Evolutionary conservation across 805 yeast species (phyloP).

Genomic region (Dipodascus geniculatus): DNA sequence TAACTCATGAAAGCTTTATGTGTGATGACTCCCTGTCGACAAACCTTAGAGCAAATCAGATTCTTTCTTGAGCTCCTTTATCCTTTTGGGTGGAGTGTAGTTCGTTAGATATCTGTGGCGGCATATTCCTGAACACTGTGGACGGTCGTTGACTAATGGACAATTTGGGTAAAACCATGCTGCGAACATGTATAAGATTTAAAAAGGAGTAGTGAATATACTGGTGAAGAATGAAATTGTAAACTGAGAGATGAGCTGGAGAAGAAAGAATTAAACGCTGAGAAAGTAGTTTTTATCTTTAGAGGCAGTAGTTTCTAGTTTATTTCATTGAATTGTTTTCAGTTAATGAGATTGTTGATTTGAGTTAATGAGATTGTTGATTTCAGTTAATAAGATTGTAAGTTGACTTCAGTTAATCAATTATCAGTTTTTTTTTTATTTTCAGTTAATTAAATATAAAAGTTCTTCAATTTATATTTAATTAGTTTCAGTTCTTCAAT

Average conservation of each 20-base stretch:
- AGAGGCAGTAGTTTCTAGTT: not conserved
- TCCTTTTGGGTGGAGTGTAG: slow-evolving; percentile 32
- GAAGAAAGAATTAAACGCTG: no score
- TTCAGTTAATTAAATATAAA: no score
- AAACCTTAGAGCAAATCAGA: slow-evolving; percentile 69
- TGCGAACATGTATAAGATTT: slow-evolving; percentile 65
- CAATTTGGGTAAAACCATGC: slow-evolving; percentile 99
- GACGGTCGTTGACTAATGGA: slow-evolving; percentile 81
- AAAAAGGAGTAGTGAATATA: no score
- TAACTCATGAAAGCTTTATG: slow-evolving; percentile 19
- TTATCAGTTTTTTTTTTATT: no score
- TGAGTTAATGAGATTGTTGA: no score
- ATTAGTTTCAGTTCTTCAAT: not conserved
- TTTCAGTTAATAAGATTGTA: no score
- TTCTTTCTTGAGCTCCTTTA: slow-evolving; percentile 29
- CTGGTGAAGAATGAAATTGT: no score
- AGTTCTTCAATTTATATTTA: not conserved
- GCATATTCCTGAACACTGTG: slow-evolving; percentile 99
- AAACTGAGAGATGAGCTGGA: no score
- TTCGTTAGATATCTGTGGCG: slow-evolving; percentile 72
- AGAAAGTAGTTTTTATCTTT: no score
- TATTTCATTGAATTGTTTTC: not conserved
- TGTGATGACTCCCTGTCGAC: slow-evolving; percentile 80
- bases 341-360: no score
- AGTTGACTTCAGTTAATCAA: no score